A percentile compares a stretch with the other conserved stretches of the same genome.
Evolutionary conservation across 257 asterid species (phyloP).

Genomic region (Buddleja alternifolia): DNA sequence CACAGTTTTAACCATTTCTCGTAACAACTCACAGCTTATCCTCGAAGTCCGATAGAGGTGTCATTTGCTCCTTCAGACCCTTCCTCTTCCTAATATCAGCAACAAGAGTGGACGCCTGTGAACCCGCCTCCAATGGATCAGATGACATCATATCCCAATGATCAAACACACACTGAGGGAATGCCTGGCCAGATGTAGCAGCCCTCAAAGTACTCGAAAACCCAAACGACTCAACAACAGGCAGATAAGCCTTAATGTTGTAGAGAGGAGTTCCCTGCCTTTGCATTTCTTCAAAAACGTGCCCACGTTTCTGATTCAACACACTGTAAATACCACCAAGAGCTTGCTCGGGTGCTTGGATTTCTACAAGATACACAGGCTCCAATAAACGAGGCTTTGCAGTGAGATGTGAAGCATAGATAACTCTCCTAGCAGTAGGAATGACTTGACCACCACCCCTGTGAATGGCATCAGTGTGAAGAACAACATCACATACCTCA

Average conservation of each 20-base stretch:
- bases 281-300: conserved; percentile 53
- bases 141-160: conserved; percentile 57
- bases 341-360: conserved; percentile 54
- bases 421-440: conserved; percentile 50
- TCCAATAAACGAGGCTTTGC: conserved; percentile 55
- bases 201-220: conserved; percentile 52
- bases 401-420: conserved; percentile 47
- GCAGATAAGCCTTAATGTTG: conserved; percentile 51
- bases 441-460: conserved; percentile 56
- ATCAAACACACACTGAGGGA: conserved; percentile 54
- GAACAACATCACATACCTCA: conserved; percentile 55
- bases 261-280: conserved; percentile 51
- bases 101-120: conserved; percentile 41
- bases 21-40: conserved; percentile 40
- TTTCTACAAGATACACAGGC: conserved; percentile 51
- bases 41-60: conserved; percentile 49
- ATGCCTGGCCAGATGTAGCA: conserved; percentile 50
- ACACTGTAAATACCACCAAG: conserved; percentile 59
- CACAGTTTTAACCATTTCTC: too few relatives aligned
- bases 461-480: conserved; percentile 53
- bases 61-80: conserved; percentile 58
- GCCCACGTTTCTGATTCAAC: conserved; percentile 54
- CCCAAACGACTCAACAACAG: conserved; percentile 48
- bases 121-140: conserved; percentile 45
- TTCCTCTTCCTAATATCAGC: conserved; percentile 49